Percentiles rank a stretch among this genome's conserved stretches.
phyloP scores from a whole-genome alignment of 208 protist species.

The Angomonas deanei region DNA sequence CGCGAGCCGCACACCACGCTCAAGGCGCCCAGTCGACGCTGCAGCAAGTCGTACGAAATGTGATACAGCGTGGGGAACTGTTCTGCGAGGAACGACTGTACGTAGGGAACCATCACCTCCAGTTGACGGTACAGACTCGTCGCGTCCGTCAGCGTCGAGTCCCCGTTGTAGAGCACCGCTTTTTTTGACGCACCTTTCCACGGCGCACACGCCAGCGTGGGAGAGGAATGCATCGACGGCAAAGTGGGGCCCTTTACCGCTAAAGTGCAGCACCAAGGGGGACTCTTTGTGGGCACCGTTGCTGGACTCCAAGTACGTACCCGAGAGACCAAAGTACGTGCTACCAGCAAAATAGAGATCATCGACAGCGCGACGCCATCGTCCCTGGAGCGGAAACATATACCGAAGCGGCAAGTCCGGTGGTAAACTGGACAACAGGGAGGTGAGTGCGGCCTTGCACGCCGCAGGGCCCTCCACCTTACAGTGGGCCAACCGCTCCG shows the following conservation, averaged over 20 bases:
- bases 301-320: background rate
- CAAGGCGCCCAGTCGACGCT: background rate
- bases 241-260: constrained; percentile 28
- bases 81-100: background rate
- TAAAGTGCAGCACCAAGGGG: constrained; percentile 38
- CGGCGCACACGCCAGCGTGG: constrained; percentile 29
- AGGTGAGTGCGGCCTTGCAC: background rate
- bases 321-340: constrained; percentile 30
- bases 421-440: constrained; percentile 6
- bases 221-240: constrained; percentile 36
- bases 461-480: background rate
- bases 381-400: constrained; percentile 24
- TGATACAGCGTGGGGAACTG: background rate
- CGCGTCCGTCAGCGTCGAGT: background rate
- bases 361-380: constrained; percentile 35
- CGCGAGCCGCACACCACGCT: background rate
- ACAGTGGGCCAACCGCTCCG: constrained; percentile 6
- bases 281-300: background rate
- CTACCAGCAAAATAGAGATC: constrained; percentile 51
- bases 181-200: constrained; percentile 22
- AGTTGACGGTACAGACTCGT: background rate
- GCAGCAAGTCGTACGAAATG: background rate
- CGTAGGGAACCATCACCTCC: background rate
- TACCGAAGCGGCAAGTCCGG: constrained; percentile 2
- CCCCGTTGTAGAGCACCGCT: background rate